Evolutionary conservation across 108 stramenopile species (phyloP).

Genomic region (Cylindrotheca fusiformis): DNA sequence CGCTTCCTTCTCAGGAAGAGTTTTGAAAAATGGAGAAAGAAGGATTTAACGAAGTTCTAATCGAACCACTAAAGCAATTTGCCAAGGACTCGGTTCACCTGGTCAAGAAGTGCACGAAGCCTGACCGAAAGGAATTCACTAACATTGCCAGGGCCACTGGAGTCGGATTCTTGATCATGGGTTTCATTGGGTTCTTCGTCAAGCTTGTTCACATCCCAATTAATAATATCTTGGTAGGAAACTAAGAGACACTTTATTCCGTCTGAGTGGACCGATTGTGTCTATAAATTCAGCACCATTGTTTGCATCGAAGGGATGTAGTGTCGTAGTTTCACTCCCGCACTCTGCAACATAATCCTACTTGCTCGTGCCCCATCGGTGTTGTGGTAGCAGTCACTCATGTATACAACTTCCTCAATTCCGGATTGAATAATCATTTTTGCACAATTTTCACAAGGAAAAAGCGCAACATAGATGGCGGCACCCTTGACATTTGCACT

Average conservation of each 20-base stretch:
- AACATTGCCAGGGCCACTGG: conserved; percentile 91
- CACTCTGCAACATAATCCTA: conserved; percentile 88
- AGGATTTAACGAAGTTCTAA: conserved; percentile 89
- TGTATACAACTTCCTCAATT: conserved; percentile 92
- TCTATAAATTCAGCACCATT: conserved; percentile 4
- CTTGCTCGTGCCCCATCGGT: conserved; percentile 84
- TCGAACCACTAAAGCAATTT: conserved; percentile 95
- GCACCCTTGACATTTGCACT: conserved; percentile 79
- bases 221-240: conserved; percentile 97
- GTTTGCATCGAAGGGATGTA: conserved; percentile 35
- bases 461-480: conserved; percentile 93
- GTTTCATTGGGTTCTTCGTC: conserved; percentile 99
- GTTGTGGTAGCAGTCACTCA: conserved; percentile 91
- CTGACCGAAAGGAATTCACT: conserved; percentile 96
- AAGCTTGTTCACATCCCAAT: conserved; percentile 99
- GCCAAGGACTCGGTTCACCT: conserved; percentile 97
- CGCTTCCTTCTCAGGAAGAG: neutral
- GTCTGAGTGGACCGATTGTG: neutral
- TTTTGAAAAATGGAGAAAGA: conserved; percentile 53
- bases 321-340: conserved; percentile 69
- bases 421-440: conserved; percentile 98
- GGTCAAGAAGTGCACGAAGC: conserved; percentile 99
- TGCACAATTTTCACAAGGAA: conserved; percentile 97
- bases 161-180: conserved; percentile 98
- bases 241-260: conserved; percentile 15